Evolutionary conservation across 148 eudicot species (phyloP).

Genomic region (Pharnaceum exiguum): DNA sequence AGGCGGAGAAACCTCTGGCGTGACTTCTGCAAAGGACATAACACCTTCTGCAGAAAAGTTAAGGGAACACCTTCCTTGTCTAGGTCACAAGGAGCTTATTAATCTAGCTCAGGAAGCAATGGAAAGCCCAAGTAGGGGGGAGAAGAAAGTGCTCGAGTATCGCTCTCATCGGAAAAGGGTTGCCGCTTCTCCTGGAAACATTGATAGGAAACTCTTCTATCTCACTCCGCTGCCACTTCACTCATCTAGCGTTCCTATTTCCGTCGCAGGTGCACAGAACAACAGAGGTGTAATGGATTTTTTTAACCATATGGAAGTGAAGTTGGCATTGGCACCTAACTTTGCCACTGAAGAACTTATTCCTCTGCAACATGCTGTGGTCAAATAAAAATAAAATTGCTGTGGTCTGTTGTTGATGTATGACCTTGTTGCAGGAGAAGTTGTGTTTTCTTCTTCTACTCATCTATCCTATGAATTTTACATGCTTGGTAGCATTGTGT

Average conservation of each 20-base stretch:
- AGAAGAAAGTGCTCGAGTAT: constrained; percentile 35
- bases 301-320: not conserved
- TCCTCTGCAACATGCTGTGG: constrained; percentile 4
- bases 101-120: constrained; percentile 69
- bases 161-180: constrained; percentile 80
- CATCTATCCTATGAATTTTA: too few relatives aligned
- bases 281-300: constrained; percentile 46
- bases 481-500: too few relatives aligned
- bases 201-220: constrained; percentile 38
- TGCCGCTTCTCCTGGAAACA: constrained; percentile 59
- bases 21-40: constrained; percentile 84
- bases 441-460: too few relatives aligned
- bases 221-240: constrained; percentile 81
- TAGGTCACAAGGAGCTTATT: constrained; percentile 70
- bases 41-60: constrained; percentile 64
- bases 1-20: constrained; percentile 90
- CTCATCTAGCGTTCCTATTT: constrained; percentile 48
- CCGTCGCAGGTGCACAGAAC: constrained; percentile 60
- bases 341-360: constrained; percentile 42
- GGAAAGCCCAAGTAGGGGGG: constrained; percentile 43
- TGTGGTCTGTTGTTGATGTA: too few relatives aligned
- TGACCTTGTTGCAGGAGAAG: too few relatives aligned
- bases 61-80: constrained; percentile 66
- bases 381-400: too few relatives aligned
- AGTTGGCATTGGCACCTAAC: constrained; percentile 4